Conservation (phyloP, 202 grass and related monocot species). For the Carex sylvatica region DNA sequence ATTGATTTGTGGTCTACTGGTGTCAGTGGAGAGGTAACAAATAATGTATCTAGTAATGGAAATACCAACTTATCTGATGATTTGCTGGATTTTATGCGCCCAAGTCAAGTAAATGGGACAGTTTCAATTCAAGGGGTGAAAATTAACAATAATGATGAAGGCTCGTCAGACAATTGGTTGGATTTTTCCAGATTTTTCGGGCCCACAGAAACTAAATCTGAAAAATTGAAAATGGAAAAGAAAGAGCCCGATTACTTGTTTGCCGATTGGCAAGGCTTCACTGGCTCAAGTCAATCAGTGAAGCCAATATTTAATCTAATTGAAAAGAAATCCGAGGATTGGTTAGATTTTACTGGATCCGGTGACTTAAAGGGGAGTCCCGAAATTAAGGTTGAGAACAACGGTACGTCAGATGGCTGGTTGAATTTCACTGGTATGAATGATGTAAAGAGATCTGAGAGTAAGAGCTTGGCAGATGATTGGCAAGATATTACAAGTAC, state of each 20-base stretch:
- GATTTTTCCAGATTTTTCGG: background rate
- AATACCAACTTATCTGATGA: constrained; percentile 51
- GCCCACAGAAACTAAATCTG: constrained; percentile 29
- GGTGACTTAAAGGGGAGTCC: constrained; percentile 27
- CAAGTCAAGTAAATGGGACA: constrained; percentile 33
- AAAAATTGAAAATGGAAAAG: constrained; percentile 28
- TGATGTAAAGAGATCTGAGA: constrained; percentile 25
- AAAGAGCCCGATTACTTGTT: constrained; percentile 39
- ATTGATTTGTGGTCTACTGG: constrained; percentile 49
- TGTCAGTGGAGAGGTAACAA: constrained; percentile 32
- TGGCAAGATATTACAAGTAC: constrained; percentile 58
- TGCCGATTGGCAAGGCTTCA: constrained; percentile 52
- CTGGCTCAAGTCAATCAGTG: constrained; percentile 38
- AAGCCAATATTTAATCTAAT: constrained; percentile 35
- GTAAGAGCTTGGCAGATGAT: constrained; percentile 53
- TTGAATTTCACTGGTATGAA: constrained; percentile 56
- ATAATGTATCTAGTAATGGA: constrained; percentile 33
- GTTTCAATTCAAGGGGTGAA: constrained; percentile 32
- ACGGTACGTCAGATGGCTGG: constrained; percentile 51
- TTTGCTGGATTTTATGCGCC: constrained; percentile 68
- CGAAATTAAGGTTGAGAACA: constrained; percentile 31
- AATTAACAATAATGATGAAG: constrained; percentile 32
- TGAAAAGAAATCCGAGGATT: constrained; percentile 48
- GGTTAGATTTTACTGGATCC: constrained; percentile 53
- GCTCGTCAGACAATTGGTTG: constrained; percentile 34